These are phyloP conservation scores for Verticillium nubilum DNA, from an alignment of 2,329 filamentous ascomycete genomes.

Conservation along the genomic window DNA sequence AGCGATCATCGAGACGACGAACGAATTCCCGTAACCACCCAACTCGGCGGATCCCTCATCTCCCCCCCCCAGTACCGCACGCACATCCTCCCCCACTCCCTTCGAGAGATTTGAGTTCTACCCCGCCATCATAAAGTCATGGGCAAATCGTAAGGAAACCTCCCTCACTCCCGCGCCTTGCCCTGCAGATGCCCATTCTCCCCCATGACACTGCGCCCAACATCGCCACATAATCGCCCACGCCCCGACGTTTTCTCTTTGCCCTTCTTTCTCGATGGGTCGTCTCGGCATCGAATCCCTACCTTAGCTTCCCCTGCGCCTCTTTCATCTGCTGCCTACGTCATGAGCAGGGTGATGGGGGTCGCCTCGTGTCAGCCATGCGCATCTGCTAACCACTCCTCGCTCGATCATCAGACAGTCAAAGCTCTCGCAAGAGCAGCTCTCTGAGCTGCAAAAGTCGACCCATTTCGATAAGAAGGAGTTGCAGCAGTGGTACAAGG, in stretches of 20 bases:
- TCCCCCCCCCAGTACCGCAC: not conserved
- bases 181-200: not conserved
- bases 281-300: not conserved
- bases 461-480: conserved; percentile 99
- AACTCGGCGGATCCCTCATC: not conserved
- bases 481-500: conserved; percentile 99
- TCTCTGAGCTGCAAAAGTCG: conserved; percentile 89
- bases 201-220: not conserved
- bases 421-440: conserved; percentile 94
- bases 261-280: not conserved
- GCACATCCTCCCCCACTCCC: not conserved
- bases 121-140: conserved; percentile 19
- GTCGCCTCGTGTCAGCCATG: not conserved
- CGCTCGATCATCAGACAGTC: conserved; percentile 65
- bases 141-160: conserved; percentile 41
- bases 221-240: not conserved
- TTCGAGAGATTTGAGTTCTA: not conserved
- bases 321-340: not conserved
- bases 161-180: not conserved
- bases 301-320: not conserved
- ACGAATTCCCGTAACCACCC: not conserved
- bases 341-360: not conserved
- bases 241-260: not conserved
- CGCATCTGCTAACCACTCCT: conserved; percentile 15
- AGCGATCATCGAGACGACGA: not conserved